Conservation (phyloP, 495 filamentous ascomycete genomes). For the Penicillium goetzii region DNA sequence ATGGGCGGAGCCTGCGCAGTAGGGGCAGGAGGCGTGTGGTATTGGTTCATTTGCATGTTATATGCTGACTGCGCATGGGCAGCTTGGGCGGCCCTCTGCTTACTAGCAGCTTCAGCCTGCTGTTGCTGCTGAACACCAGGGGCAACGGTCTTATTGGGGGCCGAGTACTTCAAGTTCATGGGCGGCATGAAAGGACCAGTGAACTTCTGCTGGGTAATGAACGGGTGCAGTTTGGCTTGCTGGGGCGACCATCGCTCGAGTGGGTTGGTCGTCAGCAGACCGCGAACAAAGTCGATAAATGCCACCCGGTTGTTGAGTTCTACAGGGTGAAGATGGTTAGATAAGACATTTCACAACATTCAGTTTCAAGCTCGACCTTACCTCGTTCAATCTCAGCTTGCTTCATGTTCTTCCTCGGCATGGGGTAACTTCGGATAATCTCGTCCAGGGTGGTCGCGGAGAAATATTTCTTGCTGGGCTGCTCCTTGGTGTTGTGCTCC, state of each 20-base stretch:
- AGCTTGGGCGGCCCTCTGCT: conserved; percentile 71
- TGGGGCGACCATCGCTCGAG: conserved; percentile 97
- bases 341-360: background rate
- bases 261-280: conserved; percentile 91
- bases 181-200: conserved; percentile 96
- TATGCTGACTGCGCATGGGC: conserved; percentile 64
- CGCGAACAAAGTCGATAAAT: conserved; percentile 99
- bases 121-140: conserved; percentile 98
- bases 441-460: conserved; percentile 89
- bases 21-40: conserved; percentile 49
- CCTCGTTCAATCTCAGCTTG: conserved; percentile 94
- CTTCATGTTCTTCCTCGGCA: conserved; percentile 99
- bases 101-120: conserved; percentile 87
- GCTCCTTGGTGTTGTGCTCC: conserved; percentile 94
- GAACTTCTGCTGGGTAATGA: conserved; percentile 98
- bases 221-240: conserved; percentile 95
- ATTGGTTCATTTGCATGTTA: conserved; percentile 65
- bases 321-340: conserved; percentile 45
- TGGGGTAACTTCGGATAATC: conserved; percentile 94
- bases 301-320: conserved; percentile 97
- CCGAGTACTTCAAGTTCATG: conserved; percentile 89
- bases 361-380: conserved; percentile 46
- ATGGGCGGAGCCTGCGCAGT: conserved; percentile 60
- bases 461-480: conserved; percentile 99
- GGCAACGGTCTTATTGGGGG: conserved; percentile 81